A percentile compares a stretch with the other conserved stretches of the same genome.
Evolutionary conservation across 179 eudicot genomes (phyloP).

Genomic region (Drosera spatulata): DNA sequence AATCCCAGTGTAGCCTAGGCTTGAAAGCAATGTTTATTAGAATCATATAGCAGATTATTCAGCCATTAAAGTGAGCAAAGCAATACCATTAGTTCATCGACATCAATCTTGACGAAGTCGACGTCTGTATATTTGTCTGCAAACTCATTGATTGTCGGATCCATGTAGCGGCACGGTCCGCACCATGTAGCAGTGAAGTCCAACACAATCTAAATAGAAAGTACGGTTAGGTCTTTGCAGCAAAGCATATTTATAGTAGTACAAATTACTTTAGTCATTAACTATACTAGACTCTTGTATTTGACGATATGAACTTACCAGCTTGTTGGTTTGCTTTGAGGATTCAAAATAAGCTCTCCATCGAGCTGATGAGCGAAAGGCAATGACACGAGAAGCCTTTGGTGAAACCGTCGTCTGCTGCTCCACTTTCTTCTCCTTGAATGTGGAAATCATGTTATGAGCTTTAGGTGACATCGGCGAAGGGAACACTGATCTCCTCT

Average conservation of each 20-base stretch:
- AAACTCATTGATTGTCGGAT: conserved; percentile 22
- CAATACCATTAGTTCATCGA: conserved; percentile 8
- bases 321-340: conserved; percentile 2
- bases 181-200: conserved; percentile 23
- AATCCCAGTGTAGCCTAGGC: too few relatives aligned
- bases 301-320: neutral
- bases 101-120: conserved; percentile 10
- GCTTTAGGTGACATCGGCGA: too few relatives aligned
- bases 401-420: neutral
- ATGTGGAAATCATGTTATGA: too few relatives aligned
- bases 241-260: neutral
- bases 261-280: neutral
- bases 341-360: conserved; percentile 13
- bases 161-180: conserved; percentile 27
- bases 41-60: too few relatives aligned
- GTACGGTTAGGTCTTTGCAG: neutral
- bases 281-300: neutral
- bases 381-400: conserved; percentile 2
- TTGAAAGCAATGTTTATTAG: too few relatives aligned
- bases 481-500: too few relatives aligned
- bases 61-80: neutral
- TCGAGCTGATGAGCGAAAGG: conserved; percentile 5
- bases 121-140: conserved; percentile 14
- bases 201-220: conserved; percentile 1
- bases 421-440: too few relatives aligned